Evolutionary conservation across 2,329 filamentous ascomycete species (phyloP), one percentile per base, ranked within the genome.

Genomic region (Parasarocladium wereldwijsianum): DNA sequence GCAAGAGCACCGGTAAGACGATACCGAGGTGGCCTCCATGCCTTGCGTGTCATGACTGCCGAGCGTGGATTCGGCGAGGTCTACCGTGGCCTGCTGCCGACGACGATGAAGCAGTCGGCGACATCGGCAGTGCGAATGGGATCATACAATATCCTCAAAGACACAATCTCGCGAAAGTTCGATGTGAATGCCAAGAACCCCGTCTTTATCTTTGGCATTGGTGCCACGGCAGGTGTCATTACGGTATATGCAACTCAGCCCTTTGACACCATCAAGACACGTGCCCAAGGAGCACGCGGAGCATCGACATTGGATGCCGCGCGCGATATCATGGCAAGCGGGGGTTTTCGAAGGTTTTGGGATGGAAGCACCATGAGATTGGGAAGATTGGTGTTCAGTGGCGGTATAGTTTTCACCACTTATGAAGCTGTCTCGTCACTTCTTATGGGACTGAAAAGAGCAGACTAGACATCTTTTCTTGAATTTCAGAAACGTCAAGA

Each of bases 291-390:
- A 29, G 68, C 70, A 0, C 55, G 58, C 14, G 71, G 67, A 4
- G 64, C 66, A 3, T 66, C 61, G 2, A 71, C 70, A 3, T 46
- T 54, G 0, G 68, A 76, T 36, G 71, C 72, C 0, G 54, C 72
- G 3, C 54, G 50, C 29, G 62, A 58, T 31, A 57, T 79, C 4
- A 44, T 70, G 31, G 45, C 51, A 1, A 70, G 76, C 38, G 62
- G 66, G 37, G 75, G 74, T 0, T 38, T 76, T 2, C 58, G 54
- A 22, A 73, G 66, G 0, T 70, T 78, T 36, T 80, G 74, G 74
- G 69, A 64, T 34, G 75, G 75, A 1, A 79, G 72, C 19, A 69
- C 70, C 0, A 79, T 80, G 75, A 58, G 76, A 33, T 43, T 80
- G 15, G 72, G 73, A 1, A 49, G 75, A 36, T 62, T 74, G 4